Conservation (phyloP, 352 stramenopile species). For the Phytophthora sojae region DNA sequence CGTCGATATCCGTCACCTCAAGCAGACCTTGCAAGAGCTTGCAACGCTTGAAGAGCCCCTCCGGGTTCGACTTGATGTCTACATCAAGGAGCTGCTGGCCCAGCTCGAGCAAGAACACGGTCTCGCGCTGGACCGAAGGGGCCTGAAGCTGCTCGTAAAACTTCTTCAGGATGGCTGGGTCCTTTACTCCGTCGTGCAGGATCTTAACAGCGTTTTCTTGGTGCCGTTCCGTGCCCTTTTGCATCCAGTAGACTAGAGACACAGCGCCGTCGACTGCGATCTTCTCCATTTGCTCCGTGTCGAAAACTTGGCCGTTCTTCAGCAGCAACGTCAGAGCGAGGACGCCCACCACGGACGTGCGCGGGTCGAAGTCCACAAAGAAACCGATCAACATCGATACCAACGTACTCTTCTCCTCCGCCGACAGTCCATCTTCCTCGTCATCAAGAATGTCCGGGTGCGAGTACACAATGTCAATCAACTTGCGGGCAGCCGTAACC, state of each 20-base stretch:
- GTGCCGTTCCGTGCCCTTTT: slow-evolving; percentile 83
- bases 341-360: slow-evolving; percentile 78
- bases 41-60: slow-evolving; percentile 74
- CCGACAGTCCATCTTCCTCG: slow-evolving; percentile 52
- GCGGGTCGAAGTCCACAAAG: slow-evolving; percentile 73
- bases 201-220: slow-evolving; percentile 85
- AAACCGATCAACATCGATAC: slow-evolving; percentile 79
- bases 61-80: slow-evolving; percentile 57
- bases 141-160: slow-evolving; percentile 76
- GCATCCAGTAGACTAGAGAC: slow-evolving; percentile 85
- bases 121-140: slow-evolving; percentile 55
- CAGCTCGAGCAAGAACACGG: slow-evolving; percentile 71
- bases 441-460: slow-evolving; percentile 63
- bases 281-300: slow-evolving; percentile 71
- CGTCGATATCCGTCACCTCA: slow-evolving; percentile 46
- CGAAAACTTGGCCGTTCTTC: slow-evolving; percentile 62
- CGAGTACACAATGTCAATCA: slow-evolving; percentile 81
- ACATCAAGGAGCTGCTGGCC: slow-evolving; percentile 77
- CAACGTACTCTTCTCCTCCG: slow-evolving; percentile 61
- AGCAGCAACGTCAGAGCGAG: slow-evolving; percentile 73
- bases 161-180: slow-evolving; percentile 42
- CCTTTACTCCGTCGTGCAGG: slow-evolving; percentile 69
- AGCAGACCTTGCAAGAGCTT: slow-evolving; percentile 66
- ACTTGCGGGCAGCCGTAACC: slow-evolving; percentile 72
- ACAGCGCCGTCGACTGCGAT: slow-evolving; percentile 74